These are phyloP conservation scores for Rosa hybrid DNA, from an alignment of 331 rosid species.

Conservation along the genomic window DNA sequence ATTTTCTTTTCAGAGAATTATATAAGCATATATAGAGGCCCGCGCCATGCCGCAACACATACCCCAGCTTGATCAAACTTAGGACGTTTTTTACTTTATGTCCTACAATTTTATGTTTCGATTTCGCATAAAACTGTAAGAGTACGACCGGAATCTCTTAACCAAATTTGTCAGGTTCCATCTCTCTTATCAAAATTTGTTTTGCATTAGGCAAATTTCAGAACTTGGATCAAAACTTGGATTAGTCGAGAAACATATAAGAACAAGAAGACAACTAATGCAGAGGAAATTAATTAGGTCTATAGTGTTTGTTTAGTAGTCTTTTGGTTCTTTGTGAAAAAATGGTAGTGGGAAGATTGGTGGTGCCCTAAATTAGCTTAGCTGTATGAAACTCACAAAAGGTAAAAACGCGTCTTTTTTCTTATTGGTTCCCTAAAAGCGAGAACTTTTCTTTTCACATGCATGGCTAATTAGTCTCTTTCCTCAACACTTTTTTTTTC, in stretches of 20 bases:
- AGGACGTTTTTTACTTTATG: too few relatives aligned
- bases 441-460: slow-evolving; percentile 8
- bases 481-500: background rate
- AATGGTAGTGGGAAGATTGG: background rate
- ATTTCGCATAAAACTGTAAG: too few relatives aligned
- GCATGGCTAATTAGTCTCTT: background rate
- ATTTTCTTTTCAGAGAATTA: too few relatives aligned
- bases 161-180: too few relatives aligned
- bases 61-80: too few relatives aligned
- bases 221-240: background rate
- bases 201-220: background rate
- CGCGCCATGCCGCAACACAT: too few relatives aligned
- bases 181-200: background rate
- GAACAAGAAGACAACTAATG: background rate
- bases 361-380: background rate
- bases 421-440: slow-evolving; percentile 3
- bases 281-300: background rate
- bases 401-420: slow-evolving; percentile 10
- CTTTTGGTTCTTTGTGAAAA: background rate
- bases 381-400: background rate
- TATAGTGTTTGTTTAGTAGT: background rate
- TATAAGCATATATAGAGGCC: too few relatives aligned
- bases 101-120: too few relatives aligned
- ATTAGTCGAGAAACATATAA: background rate
- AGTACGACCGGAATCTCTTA: too few relatives aligned